Evolutionary conservation across 208 protist genomes (phyloP).

Genomic region (Crithidia sp.): DNA sequence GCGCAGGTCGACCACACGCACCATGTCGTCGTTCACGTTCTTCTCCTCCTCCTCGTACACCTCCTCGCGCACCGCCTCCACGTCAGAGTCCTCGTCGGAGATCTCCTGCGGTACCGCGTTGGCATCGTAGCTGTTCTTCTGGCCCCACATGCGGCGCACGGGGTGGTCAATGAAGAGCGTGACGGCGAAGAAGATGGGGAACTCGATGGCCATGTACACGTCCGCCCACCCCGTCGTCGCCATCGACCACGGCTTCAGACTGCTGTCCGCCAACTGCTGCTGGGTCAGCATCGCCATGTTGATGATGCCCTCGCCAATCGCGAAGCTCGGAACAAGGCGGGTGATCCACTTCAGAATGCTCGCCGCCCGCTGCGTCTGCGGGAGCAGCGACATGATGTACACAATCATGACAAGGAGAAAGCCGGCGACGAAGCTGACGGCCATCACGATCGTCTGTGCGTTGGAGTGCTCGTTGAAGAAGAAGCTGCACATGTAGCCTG

Average conservation of each 20-base stretch:
- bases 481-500: conserved; percentile 60
- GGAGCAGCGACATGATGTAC: conserved; percentile 44
- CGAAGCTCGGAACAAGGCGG: conserved; percentile 56
- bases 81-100: conserved; percentile 50
- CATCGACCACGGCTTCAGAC: conserved; percentile 32
- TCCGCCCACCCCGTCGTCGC: conserved; percentile 31
- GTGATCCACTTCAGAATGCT: conserved; percentile 42
- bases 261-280: conserved; percentile 1
- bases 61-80: conserved; percentile 43
- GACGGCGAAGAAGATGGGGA: conserved; percentile 41
- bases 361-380: conserved; percentile 29
- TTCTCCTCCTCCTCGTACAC: conserved; percentile 32
- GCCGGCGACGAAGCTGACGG: conserved; percentile 61
- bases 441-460: conserved; percentile 58
- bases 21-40: conserved; percentile 41
- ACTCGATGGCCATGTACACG: conserved; percentile 58
- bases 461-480: conserved; percentile 62
- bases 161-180: conserved; percentile 57
- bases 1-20: conserved; percentile 54
- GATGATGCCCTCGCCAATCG: conserved; percentile 66
- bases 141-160: conserved; percentile 18
- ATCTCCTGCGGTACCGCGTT: conserved; percentile 15
- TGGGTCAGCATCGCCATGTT: conserved; percentile 44
- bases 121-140: conserved; percentile 14
- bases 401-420: conserved; percentile 62